phyloP scores from a whole-genome alignment of 345 rosid species.

The Salix exigua region DNA sequence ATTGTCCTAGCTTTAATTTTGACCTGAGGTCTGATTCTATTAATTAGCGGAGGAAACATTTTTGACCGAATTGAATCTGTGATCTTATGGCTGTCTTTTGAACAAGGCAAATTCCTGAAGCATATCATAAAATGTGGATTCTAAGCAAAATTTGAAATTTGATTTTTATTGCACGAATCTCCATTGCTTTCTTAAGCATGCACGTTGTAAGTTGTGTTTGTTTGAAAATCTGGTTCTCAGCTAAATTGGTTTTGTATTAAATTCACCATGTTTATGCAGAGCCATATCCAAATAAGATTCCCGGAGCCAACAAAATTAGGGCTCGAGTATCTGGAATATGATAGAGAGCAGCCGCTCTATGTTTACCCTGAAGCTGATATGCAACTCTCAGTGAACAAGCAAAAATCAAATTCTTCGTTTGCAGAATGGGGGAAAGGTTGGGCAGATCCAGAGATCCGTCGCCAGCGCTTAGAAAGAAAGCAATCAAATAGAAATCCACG shows the following conservation, averaged over 20 bases:
- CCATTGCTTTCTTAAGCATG: neutral
- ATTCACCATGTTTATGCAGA: slow-evolving; percentile 39
- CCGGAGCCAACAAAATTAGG: slow-evolving; percentile 62
- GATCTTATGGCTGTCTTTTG: neutral
- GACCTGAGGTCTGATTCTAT: too few relatives aligned
- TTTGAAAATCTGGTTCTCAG: neutral
- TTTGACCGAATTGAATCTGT: neutral
- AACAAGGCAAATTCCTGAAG: neutral
- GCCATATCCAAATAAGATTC: slow-evolving; percentile 61
- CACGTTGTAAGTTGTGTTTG: neutral
- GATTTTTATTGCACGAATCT: neutral
- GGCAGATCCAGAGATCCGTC: slow-evolving; percentile 85
- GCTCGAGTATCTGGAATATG: slow-evolving; percentile 38
- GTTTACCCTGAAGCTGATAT: slow-evolving; percentile 82
- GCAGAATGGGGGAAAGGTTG: slow-evolving; percentile 85
- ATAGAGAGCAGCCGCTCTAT: slow-evolving; percentile 38
- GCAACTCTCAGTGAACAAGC: slow-evolving; percentile 45
- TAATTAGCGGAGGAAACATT: neutral
- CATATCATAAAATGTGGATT: neutral
- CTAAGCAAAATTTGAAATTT: neutral
- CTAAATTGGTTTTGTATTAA: neutral
- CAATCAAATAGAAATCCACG: slow-evolving; percentile 22
- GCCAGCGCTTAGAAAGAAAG: slow-evolving; percentile 44
- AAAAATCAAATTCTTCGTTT: slow-evolving; percentile 42
- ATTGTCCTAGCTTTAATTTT: too few relatives aligned